phyloP scores from a whole-genome alignment of 441 rosid genomes.

The Metrosideros polymorpha region DNA sequence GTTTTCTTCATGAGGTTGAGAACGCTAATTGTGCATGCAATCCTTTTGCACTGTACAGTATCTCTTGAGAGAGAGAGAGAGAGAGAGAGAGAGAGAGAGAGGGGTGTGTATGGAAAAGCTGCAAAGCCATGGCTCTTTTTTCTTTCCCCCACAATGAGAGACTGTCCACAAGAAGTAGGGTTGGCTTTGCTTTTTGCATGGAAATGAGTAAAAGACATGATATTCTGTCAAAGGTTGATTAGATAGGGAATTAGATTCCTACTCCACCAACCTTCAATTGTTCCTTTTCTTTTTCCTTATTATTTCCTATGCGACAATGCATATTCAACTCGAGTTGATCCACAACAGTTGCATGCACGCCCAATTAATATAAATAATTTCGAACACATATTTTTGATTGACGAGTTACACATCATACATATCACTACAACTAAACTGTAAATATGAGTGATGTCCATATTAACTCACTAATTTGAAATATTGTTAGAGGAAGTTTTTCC shows the following conservation, averaged over 20 bases:
- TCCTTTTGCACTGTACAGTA: not conserved
- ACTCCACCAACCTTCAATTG: constrained; percentile 14
- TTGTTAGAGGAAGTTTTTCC: not conserved
- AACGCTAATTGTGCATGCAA: not conserved
- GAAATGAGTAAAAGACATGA: constrained; percentile 9
- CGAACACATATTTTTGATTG: not conserved
- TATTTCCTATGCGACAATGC: not conserved
- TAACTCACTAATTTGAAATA: not conserved
- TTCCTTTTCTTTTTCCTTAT: not conserved
- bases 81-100: not conserved
- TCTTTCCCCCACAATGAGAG: not conserved
- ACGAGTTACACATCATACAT: not conserved
- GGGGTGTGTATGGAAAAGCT: not conserved
- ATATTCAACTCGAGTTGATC: not conserved
- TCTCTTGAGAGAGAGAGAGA: not conserved
- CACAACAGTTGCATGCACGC: not conserved
- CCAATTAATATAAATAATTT: not conserved
- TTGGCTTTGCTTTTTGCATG: constrained; percentile 2
- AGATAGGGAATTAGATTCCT: constrained; percentile 48
- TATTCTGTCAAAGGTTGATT: constrained; percentile 5
- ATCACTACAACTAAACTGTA: not conserved
- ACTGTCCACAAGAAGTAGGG: not conserved
- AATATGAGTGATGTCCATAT: not conserved
- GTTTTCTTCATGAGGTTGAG: not conserved
- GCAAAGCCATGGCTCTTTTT: not conserved